Base-by-base conservation (phyloP, 2,329 filamentous ascomycete genomes). In the Sordariomycetes sp. region DNA sequence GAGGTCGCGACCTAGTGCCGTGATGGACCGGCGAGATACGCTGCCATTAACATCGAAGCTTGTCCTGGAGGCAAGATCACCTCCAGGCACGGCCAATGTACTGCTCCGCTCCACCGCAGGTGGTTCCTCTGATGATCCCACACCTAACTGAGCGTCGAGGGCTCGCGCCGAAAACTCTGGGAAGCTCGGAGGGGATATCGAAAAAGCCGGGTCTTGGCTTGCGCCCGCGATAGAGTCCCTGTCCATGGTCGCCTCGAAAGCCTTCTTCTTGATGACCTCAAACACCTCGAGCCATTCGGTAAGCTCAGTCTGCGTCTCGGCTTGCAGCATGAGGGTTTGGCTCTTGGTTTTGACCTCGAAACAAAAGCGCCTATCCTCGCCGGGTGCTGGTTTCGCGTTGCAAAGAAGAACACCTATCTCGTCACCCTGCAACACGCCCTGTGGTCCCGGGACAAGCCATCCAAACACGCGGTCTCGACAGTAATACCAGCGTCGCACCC, bases 341-440 rank as follows among this genome's bases (percentile, higher is more conserved):
- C 86, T 94, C 58, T 95, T 98, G 3, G 92, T 98, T 66, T 96
- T 98, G 49, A 98, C 83, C 58, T 98, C 92, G 49, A 98, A 95
- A 54, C 92, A 96, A 58, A 96, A 98, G 12, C 92, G 76, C 25
- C 92, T 78, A 50, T 98, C 92, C 58, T 98, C 92, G 45, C 86
- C 80, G 33, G 93, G 82, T 1, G 88, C 87, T 14, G 88, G 87
- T 48, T 90, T 86, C 32, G 92, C 83, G 49, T 86, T 94, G 62
- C 92, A 98, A 25, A 98, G 75, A 34, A 98, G 63, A 4, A 98
- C 88, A 26, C 92, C 92, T 40, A 94, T 94, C 60, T 94, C 87
- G 49, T 98, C 92, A 30, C 87, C 94, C 55, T 96, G 90, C 46
- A 96, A 78, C 16, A 98, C 92, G 21, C 87, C 90, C 38, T 88